Evolutionary conservation across 1,284 basidiomycete species (phyloP), one percentile per base, ranked within the genome.

Genomic region (Cutaneotrichosporon sp.): DNA sequence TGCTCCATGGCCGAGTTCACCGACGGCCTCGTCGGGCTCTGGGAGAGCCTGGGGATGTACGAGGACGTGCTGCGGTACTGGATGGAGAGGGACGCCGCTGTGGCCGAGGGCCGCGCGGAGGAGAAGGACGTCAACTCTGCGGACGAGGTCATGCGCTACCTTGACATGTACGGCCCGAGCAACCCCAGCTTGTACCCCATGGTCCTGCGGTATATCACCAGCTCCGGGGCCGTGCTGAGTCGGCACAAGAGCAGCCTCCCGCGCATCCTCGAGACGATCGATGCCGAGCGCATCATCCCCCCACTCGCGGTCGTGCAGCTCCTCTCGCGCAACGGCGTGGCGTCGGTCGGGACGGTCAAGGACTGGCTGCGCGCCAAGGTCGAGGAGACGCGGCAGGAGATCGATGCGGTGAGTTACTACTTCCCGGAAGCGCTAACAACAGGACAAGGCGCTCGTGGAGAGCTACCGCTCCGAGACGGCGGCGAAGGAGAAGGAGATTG

Each of bases 1-100:
- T 99, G 95, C 80, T 90, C 93, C 6, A 91, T 88, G 47, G 84
- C 86, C 36, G 83, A 82, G 3, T 97, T 93, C 74, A 92, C 88
- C 0, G 85, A 86, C 0, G 95, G 95, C 0, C 83, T 97, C 11
- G 89, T 98, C 0, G 81, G 91, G 10, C 82, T 99, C 1, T 98
- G 94, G 89, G 95, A 98, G 80, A 87, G 86, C 58, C 83, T 94
- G 82, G 93, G 90, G 3, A 95, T 98, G 94, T 92, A 92, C 77
- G 97, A 98, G 71, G 95, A 97, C 67, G 87, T 98, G 42, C 73
- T 99, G 29, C 86, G 93, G 22, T 94, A 91, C 81, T 94, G 89
- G 87, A 95, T 95, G 84, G 89, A 88, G 58, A 83, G 82, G 64
- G 83, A 87, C 69, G 27, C 46, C 4, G 50, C 54, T 4, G 36